Evolutionary conservation across 2,329 filamentous ascomycete genomes (phyloP).

Genomic region (Aspergillus sp.): DNA sequence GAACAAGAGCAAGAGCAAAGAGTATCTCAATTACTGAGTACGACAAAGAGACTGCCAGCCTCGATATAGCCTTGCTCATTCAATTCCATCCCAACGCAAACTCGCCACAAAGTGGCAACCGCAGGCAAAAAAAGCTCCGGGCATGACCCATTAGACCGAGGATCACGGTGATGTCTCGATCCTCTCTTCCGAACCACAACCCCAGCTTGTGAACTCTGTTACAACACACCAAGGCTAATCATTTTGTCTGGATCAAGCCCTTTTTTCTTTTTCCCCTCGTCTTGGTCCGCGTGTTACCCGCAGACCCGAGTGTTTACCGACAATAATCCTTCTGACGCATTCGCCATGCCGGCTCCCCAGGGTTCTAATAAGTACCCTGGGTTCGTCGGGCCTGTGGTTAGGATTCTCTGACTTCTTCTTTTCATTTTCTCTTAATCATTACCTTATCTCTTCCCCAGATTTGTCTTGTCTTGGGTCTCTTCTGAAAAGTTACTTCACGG

Average conservation of each 20-base stretch:
- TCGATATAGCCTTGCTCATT: too few species aligned
- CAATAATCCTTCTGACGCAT: slow-evolving; percentile 20
- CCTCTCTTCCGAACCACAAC: slow-evolving; percentile 31
- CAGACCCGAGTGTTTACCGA: slow-evolving; percentile 37
- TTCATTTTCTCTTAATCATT: slow-evolving; percentile 2
- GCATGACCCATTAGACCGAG: slow-evolving; percentile 32
- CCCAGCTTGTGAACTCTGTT: slow-evolving; percentile 22
- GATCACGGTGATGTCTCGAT: slow-evolving; percentile 27
- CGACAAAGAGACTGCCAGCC: background rate
- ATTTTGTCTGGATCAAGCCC: background rate
- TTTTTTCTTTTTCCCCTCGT: too few species aligned
- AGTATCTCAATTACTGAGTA: background rate
- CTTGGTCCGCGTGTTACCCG: slow-evolving; percentile 21
- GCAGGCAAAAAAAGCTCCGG: background rate
- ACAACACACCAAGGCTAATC: slow-evolving; percentile 4
- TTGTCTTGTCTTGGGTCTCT: slow-evolving; percentile 5
- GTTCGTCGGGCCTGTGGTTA: slow-evolving; percentile 24
- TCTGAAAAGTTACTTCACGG: slow-evolving; percentile 1
- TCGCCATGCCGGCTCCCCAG: slow-evolving; percentile 22
- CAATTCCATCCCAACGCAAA: background rate
- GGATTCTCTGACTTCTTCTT: slow-evolving; percentile 4
- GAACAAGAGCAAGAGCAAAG: background rate
- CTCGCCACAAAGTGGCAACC: background rate
- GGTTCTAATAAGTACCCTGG: slow-evolving; percentile 23
- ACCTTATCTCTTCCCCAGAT: slow-evolving; percentile 4